These are phyloP conservation scores for Goffeauzyma gilvescens DNA, from an alignment of 768 basidiomycete species.

Conservation along the genomic window DNA sequence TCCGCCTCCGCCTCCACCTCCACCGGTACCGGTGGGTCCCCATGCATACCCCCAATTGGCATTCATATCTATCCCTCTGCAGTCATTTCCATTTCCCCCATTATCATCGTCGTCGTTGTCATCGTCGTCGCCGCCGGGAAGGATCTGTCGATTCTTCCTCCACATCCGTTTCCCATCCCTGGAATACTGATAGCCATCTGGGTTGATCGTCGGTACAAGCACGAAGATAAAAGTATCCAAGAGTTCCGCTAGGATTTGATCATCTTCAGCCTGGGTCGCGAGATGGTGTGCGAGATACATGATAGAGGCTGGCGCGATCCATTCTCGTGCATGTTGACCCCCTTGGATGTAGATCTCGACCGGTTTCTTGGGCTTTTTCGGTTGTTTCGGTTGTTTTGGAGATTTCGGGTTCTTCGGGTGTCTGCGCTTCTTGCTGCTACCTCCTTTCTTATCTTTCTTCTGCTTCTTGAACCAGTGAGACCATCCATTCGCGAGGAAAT, in stretches of 20 bases:
- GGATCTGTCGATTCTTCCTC: slow-evolving; percentile 29
- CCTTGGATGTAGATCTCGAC: slow-evolving; percentile 50
- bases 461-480: slow-evolving; percentile 2
- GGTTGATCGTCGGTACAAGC: slow-evolving; percentile 29
- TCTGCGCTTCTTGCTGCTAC: slow-evolving; percentile 2
- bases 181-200: slow-evolving; percentile 33
- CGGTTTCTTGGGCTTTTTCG: slow-evolving; percentile 32
- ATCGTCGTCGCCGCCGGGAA: too few relatives aligned
- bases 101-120: too few relatives aligned
- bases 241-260: slow-evolving; percentile 38
- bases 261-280: slow-evolving; percentile 38
- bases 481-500: too few relatives aligned
- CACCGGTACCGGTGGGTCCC: slow-evolving; percentile 36
- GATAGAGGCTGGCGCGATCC: slow-evolving; percentile 59
- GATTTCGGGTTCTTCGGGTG: too few relatives aligned
- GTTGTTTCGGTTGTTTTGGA: too few relatives aligned
- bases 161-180: slow-evolving; percentile 12
- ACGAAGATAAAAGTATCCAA: slow-evolving; percentile 37
- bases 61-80: slow-evolving; percentile 63
- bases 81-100: slow-evolving; percentile 43
- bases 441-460: slow-evolving; percentile 14
- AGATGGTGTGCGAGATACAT: slow-evolving; percentile 57
- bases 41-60: slow-evolving; percentile 61
- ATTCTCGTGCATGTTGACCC: slow-evolving; percentile 64
- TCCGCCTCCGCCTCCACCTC: too few relatives aligned